Evolutionary conservation across 1,284 basidiomycete species (phyloP).

Genomic region (Ganoderma meredithae): DNA sequence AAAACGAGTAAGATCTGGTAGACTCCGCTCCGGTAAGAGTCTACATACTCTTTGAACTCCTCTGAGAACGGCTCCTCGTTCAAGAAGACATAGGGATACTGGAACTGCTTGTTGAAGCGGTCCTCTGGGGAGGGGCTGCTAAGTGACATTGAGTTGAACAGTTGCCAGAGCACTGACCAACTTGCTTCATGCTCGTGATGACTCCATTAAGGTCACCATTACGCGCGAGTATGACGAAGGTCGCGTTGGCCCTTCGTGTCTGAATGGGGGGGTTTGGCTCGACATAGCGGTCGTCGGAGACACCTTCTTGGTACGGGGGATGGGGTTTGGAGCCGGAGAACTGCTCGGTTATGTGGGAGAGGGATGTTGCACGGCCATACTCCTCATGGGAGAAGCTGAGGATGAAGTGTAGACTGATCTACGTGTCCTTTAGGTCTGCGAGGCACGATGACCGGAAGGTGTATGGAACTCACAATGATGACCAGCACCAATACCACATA

Average conservation of each 20-base stretch:
- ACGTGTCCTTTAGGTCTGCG: constrained; percentile 19
- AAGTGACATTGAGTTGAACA: constrained; percentile 61
- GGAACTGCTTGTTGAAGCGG: constrained; percentile 85
- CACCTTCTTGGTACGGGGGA: constrained; percentile 59
- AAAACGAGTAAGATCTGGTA: not conserved
- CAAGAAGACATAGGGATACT: constrained; percentile 88
- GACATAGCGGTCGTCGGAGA: constrained; percentile 65
- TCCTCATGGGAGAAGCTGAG: constrained; percentile 75
- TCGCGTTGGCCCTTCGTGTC: constrained; percentile 80
- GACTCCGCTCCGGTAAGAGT: not conserved
- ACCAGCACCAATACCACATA: constrained; percentile 73
- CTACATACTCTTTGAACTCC: constrained; percentile 73
- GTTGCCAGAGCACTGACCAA: constrained; percentile 42
- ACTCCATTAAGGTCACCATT: constrained; percentile 83
- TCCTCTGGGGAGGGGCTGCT: constrained; percentile 57
- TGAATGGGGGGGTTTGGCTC: constrained; percentile 43
- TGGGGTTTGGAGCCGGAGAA: constrained; percentile 41
- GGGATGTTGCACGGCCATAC: constrained; percentile 71
- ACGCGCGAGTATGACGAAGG: constrained; percentile 86
- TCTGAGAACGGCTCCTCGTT: constrained; percentile 85
- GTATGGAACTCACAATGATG: constrained; percentile 60
- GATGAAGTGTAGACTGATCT: constrained; percentile 78
- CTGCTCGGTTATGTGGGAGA: constrained; percentile 59
- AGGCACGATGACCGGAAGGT: constrained; percentile 6
- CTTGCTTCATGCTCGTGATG: constrained; percentile 76